phyloP scores from a whole-genome alignment of 176 grass and related monocot genomes.

The Lolium rigidum region DNA sequence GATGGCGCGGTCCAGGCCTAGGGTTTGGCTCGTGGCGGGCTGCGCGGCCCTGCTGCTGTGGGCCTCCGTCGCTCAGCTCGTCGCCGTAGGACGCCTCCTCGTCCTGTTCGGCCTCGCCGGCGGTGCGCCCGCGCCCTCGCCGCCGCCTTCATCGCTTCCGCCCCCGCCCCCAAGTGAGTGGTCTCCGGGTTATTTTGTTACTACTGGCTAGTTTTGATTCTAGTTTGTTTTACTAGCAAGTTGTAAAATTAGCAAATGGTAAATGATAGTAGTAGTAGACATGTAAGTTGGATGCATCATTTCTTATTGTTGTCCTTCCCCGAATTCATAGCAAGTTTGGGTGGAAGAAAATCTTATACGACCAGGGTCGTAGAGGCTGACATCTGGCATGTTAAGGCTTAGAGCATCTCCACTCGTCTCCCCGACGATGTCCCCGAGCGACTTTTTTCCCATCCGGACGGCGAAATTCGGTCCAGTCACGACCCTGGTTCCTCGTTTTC shows the following conservation, averaged over 20 bases:
- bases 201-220: background rate
- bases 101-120: slow-evolving; percentile 37
- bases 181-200: slow-evolving; percentile 20
- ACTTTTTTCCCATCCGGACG: too few relatives aligned
- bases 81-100: slow-evolving; percentile 64
- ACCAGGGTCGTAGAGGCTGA: too few relatives aligned
- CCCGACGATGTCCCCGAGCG: too few relatives aligned
- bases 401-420: too few relatives aligned
- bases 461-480: too few relatives aligned
- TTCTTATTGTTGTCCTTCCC: background rate
- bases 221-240: background rate
- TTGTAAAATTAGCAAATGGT: background rate
- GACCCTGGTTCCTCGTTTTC: too few relatives aligned
- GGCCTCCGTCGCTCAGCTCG: slow-evolving; percentile 73
- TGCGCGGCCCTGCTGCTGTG: slow-evolving; percentile 72
- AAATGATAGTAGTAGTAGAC: background rate
- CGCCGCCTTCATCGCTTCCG: slow-evolving; percentile 46
- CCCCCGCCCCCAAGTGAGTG: slow-evolving; percentile 59
- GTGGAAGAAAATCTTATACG: too few relatives aligned
- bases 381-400: too few relatives aligned
- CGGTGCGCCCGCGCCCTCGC: slow-evolving; percentile 30
- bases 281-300: background rate
- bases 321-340: background rate
- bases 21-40: slow-evolving; percentile 68
- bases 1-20: slow-evolving; percentile 67